A percentile compares a stretch with the other conserved stretches of the same genome.
Conservation (phyloP, 495 filamentous ascomycete genomes). For the Sphaerosporella brunnea region DNA sequence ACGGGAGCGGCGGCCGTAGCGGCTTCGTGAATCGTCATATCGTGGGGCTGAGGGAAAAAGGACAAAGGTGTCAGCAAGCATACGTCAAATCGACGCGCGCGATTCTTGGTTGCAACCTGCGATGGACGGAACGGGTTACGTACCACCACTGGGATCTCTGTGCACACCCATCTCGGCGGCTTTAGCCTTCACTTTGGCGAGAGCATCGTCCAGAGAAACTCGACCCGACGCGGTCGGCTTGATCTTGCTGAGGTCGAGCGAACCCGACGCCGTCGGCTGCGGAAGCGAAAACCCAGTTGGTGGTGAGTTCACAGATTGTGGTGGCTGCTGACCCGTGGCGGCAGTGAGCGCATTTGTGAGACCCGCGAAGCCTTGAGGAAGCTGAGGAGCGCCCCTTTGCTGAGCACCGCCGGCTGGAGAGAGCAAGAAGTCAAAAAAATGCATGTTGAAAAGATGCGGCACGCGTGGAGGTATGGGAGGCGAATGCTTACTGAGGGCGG, state of each 20-base stretch:
- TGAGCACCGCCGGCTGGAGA: slow-evolving; percentile 12
- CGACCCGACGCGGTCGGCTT: slow-evolving; percentile 55
- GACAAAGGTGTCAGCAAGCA: too few species aligned
- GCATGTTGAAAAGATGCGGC: not conserved
- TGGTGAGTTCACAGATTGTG: slow-evolving; percentile 11
- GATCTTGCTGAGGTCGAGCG: slow-evolving; percentile 55
- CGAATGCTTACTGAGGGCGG: slow-evolving; percentile 22
- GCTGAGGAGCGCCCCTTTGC: slow-evolving; percentile 11
- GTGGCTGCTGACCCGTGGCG: slow-evolving; percentile 2
- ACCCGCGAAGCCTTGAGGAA: slow-evolving; percentile 17
- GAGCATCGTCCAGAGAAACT: slow-evolving; percentile 52
- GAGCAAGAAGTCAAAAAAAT: not conserved
- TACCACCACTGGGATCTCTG: slow-evolving; percentile 2
- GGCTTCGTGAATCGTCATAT: slow-evolving; percentile 24
- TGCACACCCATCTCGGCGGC: slow-evolving; percentile 50
- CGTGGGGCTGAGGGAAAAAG: slow-evolving; percentile 18
- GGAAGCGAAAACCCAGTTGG: slow-evolving; percentile 37
- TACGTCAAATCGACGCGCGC: not conserved
- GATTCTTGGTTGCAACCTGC: not conserved
- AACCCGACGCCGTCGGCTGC: slow-evolving; percentile 49
- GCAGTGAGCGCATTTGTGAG: slow-evolving; percentile 12
- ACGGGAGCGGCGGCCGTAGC: slow-evolving; percentile 36
- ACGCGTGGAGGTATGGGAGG: not conserved
- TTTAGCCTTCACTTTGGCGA: slow-evolving; percentile 53
- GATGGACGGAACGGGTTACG: not conserved